These are phyloP conservation scores for Coprinellus micaceus DNA, from an alignment of 768 basidiomycete genomes.

Conservation along the genomic window DNA sequence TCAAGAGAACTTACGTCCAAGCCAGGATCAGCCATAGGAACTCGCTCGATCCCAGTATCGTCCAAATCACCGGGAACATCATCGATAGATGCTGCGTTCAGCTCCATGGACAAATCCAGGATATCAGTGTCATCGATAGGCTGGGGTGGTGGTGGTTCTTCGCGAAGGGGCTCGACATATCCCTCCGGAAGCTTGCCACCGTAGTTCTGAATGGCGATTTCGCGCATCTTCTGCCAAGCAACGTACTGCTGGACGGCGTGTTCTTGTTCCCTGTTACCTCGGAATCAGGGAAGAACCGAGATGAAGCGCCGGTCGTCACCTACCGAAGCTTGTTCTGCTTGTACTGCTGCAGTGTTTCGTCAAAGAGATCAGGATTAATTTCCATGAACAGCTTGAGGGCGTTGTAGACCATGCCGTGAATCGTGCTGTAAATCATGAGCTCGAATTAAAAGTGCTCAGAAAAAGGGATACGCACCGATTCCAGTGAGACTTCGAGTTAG, in stretches of 20 bases:
- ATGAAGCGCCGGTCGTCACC: constrained; percentile 30
- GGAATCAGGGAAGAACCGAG: not conserved
- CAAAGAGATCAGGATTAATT: constrained; percentile 94
- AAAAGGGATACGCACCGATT: constrained; percentile 67
- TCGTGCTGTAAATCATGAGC: constrained; percentile 59
- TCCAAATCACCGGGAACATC: constrained; percentile 67
- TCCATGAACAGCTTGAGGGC: constrained; percentile 99
- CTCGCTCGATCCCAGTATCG: constrained; percentile 79
- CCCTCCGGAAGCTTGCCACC: constrained; percentile 68
- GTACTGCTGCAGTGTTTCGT: constrained; percentile 90
- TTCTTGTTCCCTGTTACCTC: constrained; percentile 76
- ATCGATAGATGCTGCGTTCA: constrained; percentile 81
- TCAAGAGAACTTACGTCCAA: constrained; percentile 59
- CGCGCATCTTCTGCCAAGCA: constrained; percentile 84
- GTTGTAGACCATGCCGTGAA: constrained; percentile 99
- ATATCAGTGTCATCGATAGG: constrained; percentile 82
- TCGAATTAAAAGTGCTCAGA: constrained; percentile 1
- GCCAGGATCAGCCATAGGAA: constrained; percentile 91
- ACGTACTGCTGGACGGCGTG: constrained; percentile 82
- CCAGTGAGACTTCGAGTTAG: constrained; percentile 97
- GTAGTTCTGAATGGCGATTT: constrained; percentile 69
- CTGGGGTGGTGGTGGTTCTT: constrained; percentile 75
- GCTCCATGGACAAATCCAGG: constrained; percentile 83
- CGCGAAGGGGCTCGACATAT: constrained; percentile 63
- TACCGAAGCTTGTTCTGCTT: constrained; percentile 84